These are phyloP conservation scores for Lactarius akahatsu DNA, from an alignment of 768 basidiomycete genomes.

Conservation along the genomic window DNA sequence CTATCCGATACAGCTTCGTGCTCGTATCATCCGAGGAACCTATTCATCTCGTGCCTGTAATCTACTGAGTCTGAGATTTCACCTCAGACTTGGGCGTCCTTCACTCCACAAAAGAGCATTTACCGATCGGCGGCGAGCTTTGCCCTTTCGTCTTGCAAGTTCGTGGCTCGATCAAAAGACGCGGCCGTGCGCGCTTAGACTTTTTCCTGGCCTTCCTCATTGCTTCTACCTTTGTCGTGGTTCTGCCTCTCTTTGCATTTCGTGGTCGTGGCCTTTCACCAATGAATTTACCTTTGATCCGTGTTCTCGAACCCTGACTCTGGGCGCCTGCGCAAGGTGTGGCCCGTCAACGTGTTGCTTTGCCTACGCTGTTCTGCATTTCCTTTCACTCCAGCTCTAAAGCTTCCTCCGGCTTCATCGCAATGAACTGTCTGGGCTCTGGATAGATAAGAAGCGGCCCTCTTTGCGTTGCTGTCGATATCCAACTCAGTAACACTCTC, in stretches of 20 bases:
- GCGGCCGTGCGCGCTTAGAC: not conserved
- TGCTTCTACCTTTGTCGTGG: not conserved
- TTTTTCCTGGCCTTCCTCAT: not conserved
- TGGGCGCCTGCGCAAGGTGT: not conserved
- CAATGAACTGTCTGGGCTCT: not conserved
- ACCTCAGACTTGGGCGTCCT: not conserved
- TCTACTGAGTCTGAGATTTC: not conserved
- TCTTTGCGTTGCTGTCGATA: not conserved
- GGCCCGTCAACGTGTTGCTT: not conserved
- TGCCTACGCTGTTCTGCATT: not conserved
- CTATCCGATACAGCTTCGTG: not conserved
- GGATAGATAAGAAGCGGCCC: not conserved
- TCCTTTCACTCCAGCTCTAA: not conserved
- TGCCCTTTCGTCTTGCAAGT: not conserved
- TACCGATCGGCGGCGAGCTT: not conserved
- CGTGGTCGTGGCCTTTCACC: not conserved
- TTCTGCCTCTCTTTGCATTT: not conserved
- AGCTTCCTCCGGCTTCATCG: not conserved
- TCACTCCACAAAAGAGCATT: not conserved
- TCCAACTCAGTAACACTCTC: not conserved
- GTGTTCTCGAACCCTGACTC: not conserved
- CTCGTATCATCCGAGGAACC: not conserved
- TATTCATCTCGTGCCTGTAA: not conserved
- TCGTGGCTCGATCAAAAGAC: not conserved
- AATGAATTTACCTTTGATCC: not conserved